Conservation (phyloP, 2,329 filamentous ascomycete species). For the Colletotrichum gigasporum region DNA sequence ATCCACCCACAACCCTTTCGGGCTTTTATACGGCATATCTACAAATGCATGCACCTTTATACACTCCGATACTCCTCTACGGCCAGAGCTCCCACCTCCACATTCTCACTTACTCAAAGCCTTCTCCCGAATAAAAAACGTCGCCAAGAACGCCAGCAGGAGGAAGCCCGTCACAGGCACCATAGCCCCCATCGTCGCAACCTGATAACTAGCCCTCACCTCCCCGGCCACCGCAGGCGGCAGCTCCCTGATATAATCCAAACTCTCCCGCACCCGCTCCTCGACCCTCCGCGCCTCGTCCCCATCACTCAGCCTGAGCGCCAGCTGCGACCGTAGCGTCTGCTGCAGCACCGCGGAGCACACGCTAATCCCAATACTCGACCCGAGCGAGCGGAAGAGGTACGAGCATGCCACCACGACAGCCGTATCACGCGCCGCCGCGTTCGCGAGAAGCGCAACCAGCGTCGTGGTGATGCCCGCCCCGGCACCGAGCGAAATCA, state of each 20-base stretch:
- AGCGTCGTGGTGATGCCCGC: slow-evolving; percentile 76
- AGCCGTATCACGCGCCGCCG: slow-evolving; percentile 72
- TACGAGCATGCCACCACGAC: slow-evolving; percentile 83
- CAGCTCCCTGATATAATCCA: slow-evolving; percentile 74
- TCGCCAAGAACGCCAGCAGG: slow-evolving; percentile 47
- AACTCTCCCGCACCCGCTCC: slow-evolving; percentile 72
- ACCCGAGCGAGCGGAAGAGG: slow-evolving; percentile 81
- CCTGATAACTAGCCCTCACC: slow-evolving; percentile 74
- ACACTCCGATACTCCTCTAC: background rate
- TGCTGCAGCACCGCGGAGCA: slow-evolving; percentile 78
- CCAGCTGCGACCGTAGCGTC: slow-evolving; percentile 66
- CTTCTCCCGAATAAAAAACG: slow-evolving; percentile 66
- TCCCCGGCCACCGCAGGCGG: slow-evolving; percentile 66
- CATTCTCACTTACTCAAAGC: slow-evolving; percentile 51
- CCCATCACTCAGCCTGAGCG: slow-evolving; percentile 61
- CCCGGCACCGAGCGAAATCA: slow-evolving; percentile 53
- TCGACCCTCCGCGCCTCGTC: slow-evolving; percentile 73
- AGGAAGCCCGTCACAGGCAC: slow-evolving; percentile 48
- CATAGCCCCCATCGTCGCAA: slow-evolving; percentile 52
- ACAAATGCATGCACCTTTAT: too few species aligned
- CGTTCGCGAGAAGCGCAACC: slow-evolving; percentile 77
- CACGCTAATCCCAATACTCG: slow-evolving; percentile 79
- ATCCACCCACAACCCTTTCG: background rate
- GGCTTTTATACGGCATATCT: background rate
- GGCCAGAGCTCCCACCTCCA: background rate